These are phyloP conservation scores for Trichoderma breve DNA, from an alignment of 2,329 filamentous ascomycete species.

Conservation along the genomic window DNA sequence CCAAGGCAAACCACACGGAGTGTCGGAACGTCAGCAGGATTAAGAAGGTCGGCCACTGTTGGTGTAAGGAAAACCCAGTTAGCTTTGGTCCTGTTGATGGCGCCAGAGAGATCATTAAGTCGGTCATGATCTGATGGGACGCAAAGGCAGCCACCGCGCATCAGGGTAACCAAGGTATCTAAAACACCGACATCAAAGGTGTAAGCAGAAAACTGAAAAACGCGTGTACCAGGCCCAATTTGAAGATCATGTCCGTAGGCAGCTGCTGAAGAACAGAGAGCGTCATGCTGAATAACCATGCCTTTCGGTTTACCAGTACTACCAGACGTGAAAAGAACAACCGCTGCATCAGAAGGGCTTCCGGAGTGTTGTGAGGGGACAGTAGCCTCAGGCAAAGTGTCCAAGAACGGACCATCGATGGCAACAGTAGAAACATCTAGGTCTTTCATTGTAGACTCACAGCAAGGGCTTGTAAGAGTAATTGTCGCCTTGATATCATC, in stretches of 20 bases:
- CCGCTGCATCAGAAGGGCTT: not conserved
- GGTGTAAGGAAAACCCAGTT: conserved; percentile 22
- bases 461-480: not conserved
- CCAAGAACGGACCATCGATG: not conserved
- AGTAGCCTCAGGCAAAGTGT: not conserved
- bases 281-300: conserved; percentile 7
- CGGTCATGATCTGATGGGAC: conserved; percentile 22
- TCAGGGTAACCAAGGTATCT: conserved; percentile 23
- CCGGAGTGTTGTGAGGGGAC: not conserved
- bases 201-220: conserved; percentile 24
- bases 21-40: conserved; percentile 1
- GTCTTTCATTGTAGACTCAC: not conserved
- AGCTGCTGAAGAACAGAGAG: conserved; percentile 6
- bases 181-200: conserved; percentile 24
- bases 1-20: conserved; percentile 2
- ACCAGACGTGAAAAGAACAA: conserved; percentile 16
- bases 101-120: conserved; percentile 18
- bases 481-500: not conserved
- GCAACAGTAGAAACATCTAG: not conserved
- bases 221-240: conserved; percentile 9
- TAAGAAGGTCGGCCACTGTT: conserved; percentile 20
- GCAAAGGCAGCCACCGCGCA: conserved; percentile 24
- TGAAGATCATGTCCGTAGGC: conserved; percentile 3
- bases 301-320: not conserved
- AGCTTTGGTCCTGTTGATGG: conserved; percentile 12